phyloP scores from a whole-genome alignment of 192 early-diverging fungal species.

The Lobosporangium transversale region DNA sequence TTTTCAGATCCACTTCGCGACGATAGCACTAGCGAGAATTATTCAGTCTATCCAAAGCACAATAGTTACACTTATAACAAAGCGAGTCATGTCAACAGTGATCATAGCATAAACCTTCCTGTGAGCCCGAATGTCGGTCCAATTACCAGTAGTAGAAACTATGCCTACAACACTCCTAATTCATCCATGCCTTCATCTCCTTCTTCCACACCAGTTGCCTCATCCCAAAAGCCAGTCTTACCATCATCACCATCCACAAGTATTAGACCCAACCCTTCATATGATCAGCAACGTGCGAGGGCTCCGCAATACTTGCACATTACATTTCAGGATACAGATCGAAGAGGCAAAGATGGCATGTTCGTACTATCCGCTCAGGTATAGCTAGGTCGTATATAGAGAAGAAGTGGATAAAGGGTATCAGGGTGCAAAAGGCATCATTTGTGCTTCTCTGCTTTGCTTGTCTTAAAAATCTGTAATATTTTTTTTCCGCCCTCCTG shows the following conservation, averaged over 20 bases:
- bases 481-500: too few species aligned
- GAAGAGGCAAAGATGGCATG: constrained; percentile 41
- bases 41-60: not conserved
- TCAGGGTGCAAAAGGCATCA: too few species aligned
- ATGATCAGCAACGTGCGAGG: constrained; percentile 40
- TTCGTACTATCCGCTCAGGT: constrained; percentile 41
- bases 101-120: too few species aligned
- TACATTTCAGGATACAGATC: constrained; percentile 37
- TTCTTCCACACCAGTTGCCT: too few species aligned
- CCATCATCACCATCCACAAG: constrained; percentile 1
- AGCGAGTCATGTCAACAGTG: not conserved
- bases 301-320: constrained; percentile 46
- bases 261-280: constrained; percentile 25
- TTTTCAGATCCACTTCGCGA: constrained; percentile 31
- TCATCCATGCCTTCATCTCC: too few species aligned
- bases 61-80: not conserved
- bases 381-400: not conserved
- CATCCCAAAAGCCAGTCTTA: too few species aligned
- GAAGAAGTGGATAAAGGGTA: not conserved
- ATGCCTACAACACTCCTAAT: constrained; percentile 5
- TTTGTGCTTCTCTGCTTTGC: too few species aligned
- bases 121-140: too few species aligned
- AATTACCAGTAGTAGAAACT: too few species aligned
- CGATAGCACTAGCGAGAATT: constrained; percentile 6
- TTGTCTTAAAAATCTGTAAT: too few species aligned